Conservation (phyloP, 441 rosid species). For the Iberis amara region DNA sequence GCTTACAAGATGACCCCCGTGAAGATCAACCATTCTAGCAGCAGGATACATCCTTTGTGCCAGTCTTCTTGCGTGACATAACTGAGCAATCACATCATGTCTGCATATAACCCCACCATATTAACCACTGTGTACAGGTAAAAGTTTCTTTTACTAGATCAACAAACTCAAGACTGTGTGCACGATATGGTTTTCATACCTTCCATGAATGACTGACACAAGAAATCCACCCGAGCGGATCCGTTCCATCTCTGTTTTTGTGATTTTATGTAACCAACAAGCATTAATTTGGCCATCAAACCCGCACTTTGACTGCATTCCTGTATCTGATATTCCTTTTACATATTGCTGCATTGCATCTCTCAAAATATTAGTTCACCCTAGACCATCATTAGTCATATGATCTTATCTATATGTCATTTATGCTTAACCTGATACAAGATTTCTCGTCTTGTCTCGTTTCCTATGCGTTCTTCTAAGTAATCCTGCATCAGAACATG, state of each 20-base stretch:
- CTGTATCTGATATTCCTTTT: conserved; percentile 72
- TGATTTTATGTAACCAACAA: conserved; percentile 86
- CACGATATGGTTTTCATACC: conserved; percentile 36
- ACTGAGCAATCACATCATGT: conserved; percentile 87
- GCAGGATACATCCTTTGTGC: conserved; percentile 74
- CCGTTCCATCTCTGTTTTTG: conserved; percentile 48
- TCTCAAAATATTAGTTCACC: conserved; percentile 6
- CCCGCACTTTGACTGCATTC: conserved; percentile 83
- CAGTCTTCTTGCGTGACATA: conserved; percentile 70
- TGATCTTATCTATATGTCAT: background rate
- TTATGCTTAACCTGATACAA: conserved; percentile 60
- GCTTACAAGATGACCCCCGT: conserved; percentile 95
- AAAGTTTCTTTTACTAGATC: background rate
- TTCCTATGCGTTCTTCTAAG: conserved; percentile 69
- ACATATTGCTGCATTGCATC: conserved; percentile 70
- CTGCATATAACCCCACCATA: conserved; percentile 36
- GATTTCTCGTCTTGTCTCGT: conserved; percentile 53
- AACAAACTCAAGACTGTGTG: conserved; percentile 5
- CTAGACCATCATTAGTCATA: background rate
- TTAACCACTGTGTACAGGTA: background rate
- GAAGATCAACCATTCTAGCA: conserved; percentile 92
- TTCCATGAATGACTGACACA: conserved; percentile 90
- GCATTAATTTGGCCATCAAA: conserved; percentile 92
- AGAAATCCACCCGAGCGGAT: conserved; percentile 74
- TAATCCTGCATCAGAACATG: conserved; percentile 56